phyloP scores from a whole-genome alignment of 495 filamentous ascomycete species.

The Lasiosphaeris hirsuta region DNA sequence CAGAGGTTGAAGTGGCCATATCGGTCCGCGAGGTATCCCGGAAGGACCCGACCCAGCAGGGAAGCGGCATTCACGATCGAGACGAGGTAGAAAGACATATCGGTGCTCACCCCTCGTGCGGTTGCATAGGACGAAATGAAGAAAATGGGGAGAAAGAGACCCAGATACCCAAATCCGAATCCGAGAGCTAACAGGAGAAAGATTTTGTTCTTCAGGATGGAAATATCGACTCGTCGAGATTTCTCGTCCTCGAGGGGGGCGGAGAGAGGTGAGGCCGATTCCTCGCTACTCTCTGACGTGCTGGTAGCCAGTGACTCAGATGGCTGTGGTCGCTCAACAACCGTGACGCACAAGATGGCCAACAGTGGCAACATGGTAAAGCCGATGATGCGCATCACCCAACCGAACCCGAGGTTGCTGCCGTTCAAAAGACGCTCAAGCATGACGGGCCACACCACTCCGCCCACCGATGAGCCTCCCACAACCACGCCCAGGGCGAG shows the following conservation, averaged over 20 bases:
- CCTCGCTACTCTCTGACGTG: no score
- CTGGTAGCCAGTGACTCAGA: no score
- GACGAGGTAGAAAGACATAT: slow-evolving; percentile 50
- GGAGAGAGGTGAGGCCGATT: no score
- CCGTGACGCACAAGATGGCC: slow-evolving; percentile 34
- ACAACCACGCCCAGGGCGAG: slow-evolving; percentile 51
- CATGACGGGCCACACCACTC: slow-evolving; percentile 46
- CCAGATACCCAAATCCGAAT: slow-evolving; percentile 37
- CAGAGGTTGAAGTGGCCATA: slow-evolving; percentile 48
- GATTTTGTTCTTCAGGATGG: slow-evolving; percentile 15
- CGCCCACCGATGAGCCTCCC: slow-evolving; percentile 53
- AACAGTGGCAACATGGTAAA: slow-evolving; percentile 49
- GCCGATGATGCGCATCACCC: slow-evolving; percentile 52
- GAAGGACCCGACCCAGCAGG: slow-evolving; percentile 50
- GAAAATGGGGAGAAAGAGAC: slow-evolving; percentile 53
- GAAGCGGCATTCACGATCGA: slow-evolving; percentile 46
- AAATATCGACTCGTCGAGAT: slow-evolving; percentile 22
- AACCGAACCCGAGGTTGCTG: slow-evolving; percentile 46
- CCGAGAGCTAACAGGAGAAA: slow-evolving; percentile 20
- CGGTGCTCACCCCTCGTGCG: slow-evolving; percentile 30
- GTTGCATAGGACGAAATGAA: slow-evolving; percentile 50
- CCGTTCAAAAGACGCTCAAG: slow-evolving; percentile 30
- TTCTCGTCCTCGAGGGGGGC: slow-evolving; percentile 7
- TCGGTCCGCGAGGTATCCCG: slow-evolving; percentile 46
- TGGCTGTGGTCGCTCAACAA: slow-evolving; percentile 28